phyloP scores from a whole-genome alignment of 169 alveolate genomes.

The Cryptosporidium felis region DNA sequence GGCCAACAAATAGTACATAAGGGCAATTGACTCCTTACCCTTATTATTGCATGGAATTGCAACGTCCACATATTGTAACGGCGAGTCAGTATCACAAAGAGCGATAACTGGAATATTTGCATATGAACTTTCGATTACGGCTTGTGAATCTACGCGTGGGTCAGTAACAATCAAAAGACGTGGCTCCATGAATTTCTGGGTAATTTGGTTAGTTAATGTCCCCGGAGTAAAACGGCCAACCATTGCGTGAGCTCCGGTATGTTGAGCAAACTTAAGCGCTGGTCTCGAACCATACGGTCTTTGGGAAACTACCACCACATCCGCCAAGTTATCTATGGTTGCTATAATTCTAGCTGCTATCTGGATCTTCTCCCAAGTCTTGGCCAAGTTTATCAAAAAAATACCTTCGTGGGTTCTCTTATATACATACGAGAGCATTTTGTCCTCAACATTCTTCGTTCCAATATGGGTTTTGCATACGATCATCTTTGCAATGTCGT shows the following conservation, averaged over 20 bases:
- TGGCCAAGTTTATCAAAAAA: constrained; percentile 94
- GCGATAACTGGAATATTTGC: constrained; percentile 98
- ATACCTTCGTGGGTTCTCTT: constrained; percentile 96
- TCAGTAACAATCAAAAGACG: constrained; percentile 97
- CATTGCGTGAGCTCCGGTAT: constrained; percentile 95
- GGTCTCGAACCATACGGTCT: constrained; percentile 97
- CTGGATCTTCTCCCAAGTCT: constrained; percentile 98
- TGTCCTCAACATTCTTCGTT: constrained; percentile 94
- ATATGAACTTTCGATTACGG: constrained; percentile 95
- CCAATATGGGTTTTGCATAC: constrained; percentile 93
- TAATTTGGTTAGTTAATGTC: constrained; percentile 97
- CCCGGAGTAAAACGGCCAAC: constrained; percentile 99
- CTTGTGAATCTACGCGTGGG: constrained; percentile 97
- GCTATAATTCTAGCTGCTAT: constrained; percentile 99
- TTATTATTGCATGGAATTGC: constrained; percentile 99
- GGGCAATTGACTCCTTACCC: constrained; percentile 95
- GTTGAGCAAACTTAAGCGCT: constrained; percentile 96
- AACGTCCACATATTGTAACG: constrained; percentile 95
- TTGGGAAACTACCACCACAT: constrained; percentile 96
- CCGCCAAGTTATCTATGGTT: constrained; percentile 96
- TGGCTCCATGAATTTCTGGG: constrained; percentile 97
- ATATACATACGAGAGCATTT: constrained; percentile 96
- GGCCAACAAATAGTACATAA: constrained; percentile 98
- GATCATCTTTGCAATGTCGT: constrained; percentile 72
- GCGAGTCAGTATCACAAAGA: constrained; percentile 97